Percentiles rank a stretch among this genome's conserved stretches.
Evolutionary conservation across 306 rosid species (phyloP).

Genomic region (Prunus salicina): DNA sequence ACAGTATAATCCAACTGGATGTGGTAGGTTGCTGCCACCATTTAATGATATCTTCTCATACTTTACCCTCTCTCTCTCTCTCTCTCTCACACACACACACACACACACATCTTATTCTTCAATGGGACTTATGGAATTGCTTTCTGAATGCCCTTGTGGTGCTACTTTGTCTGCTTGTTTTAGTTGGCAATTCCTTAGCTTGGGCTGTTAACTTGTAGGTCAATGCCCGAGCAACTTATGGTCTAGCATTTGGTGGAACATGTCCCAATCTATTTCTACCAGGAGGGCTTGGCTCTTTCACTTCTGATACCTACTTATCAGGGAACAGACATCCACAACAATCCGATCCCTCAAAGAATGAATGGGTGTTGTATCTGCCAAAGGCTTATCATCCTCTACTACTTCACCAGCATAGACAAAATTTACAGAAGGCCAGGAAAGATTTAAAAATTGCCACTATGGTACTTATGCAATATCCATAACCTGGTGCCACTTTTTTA

Average conservation of each 20-base stretch:
- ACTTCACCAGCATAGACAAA: conserved; percentile 63
- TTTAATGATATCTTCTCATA: conserved; percentile 12
- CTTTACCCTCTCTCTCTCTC: not conserved
- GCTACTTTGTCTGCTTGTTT: conserved; percentile 10
- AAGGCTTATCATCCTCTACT: conserved; percentile 85
- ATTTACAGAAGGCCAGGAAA: conserved; percentile 53
- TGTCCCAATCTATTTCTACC: conserved; percentile 59
- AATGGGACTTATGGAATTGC: not conserved
- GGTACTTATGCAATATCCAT: conserved; percentile 41
- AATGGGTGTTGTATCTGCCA: conserved; percentile 69
- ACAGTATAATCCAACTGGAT: conserved; percentile 63
- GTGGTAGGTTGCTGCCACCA: conserved; percentile 56
- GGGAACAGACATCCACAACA: conserved; percentile 32
- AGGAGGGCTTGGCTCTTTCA: conserved; percentile 35
- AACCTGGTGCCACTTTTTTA: not conserved
- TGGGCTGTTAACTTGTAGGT: conserved; percentile 48
- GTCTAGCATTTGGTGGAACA: conserved; percentile 77
- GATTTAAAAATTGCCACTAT: conserved; percentile 37
- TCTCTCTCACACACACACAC: too few relatives aligned
- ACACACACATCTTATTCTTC: too few relatives aligned
- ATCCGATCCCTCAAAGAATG: conserved; percentile 36
- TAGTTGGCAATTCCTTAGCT: conserved; percentile 6
- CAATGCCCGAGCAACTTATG: conserved; percentile 85
- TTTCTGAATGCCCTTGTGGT: not conserved
- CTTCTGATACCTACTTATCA: conserved; percentile 26